phyloP scores from a whole-genome alignment of 1,284 basidiomycete species.

The Ustilago shanxiensis region DNA sequence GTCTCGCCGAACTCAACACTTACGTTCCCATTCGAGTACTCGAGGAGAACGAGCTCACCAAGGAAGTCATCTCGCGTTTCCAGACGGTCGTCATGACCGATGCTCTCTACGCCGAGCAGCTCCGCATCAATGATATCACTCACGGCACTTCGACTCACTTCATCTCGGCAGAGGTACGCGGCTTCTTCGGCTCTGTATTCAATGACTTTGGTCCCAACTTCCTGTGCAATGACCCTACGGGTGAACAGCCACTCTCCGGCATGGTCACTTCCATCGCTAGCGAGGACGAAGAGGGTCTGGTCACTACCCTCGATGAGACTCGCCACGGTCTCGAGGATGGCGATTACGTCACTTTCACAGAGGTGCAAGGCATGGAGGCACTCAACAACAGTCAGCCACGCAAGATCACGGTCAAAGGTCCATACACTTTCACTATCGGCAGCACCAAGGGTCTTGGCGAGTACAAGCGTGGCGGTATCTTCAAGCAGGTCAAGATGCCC shows the following conservation, averaged over 20 bases:
- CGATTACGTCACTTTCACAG: conserved; percentile 96
- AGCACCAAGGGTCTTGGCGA: conserved; percentile 73
- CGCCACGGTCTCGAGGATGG: conserved; percentile 98
- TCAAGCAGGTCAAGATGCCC: conserved; percentile 99
- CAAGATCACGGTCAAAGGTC: conserved; percentile 89
- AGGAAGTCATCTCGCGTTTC: conserved; percentile 58
- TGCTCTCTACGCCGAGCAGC: conserved; percentile 81
- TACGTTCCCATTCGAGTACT: conserved; percentile 91
- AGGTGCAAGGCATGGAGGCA: conserved; percentile 94
- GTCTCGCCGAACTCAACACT: conserved; percentile 92
- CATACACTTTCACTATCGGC: conserved; percentile 69
- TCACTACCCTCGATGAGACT: conserved; percentile 96
- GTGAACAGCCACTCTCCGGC: conserved; percentile 90
- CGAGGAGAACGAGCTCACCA: conserved; percentile 57
- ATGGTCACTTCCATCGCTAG: conserved; percentile 84
- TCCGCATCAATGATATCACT: conserved; percentile 90
- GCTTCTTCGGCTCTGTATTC: conserved; percentile 95
- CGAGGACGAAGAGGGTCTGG: conserved; percentile 81
- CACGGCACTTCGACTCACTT: conserved; percentile 80
- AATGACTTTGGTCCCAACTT: conserved; percentile 97
- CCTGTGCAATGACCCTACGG: conserved; percentile 92
- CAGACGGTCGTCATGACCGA: conserved; percentile 88
- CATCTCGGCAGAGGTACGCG: conserved; percentile 90
- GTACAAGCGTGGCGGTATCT: conserved; percentile 92
- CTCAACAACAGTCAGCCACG: conserved; percentile 91